Conservation (phyloP, 129 eudicot genomes). For the Flaveria sonorensis region DNA sequence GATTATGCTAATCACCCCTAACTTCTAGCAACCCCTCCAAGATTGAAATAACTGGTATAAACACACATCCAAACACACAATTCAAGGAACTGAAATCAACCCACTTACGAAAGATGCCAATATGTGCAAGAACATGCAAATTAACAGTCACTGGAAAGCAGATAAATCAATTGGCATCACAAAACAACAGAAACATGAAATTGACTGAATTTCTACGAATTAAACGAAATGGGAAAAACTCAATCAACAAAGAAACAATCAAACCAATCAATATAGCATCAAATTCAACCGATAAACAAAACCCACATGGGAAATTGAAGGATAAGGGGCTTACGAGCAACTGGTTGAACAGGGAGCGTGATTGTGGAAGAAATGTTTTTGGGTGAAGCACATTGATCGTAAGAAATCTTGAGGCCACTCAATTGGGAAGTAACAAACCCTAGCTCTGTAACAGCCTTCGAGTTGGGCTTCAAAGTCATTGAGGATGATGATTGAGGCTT, state of each 20-base stretch:
- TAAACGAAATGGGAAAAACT: conserved; percentile 9
- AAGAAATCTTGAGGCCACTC: conserved; percentile 65
- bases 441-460: conserved; percentile 42
- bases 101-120: background rate
- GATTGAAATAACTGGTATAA: background rate
- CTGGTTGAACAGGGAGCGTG: conserved; percentile 61
- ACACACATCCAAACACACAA: background rate
- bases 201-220: too few relatives aligned
- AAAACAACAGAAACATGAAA: background rate
- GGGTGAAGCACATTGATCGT: conserved; percentile 21
- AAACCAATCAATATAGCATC: too few relatives aligned
- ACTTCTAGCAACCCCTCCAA: background rate
- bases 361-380: conserved; percentile 48
- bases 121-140: background rate
- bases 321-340: conserved; percentile 62
- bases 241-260: background rate
- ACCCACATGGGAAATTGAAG: background rate
- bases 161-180: background rate
- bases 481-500: conserved; percentile 31
- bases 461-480: conserved; percentile 30
- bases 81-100: conserved; percentile 13
- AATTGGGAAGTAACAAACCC: conserved; percentile 71
- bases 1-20: background rate
- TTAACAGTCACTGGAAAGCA: too few relatives aligned
- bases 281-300: too few relatives aligned